Conservation (phyloP, 2,329 filamentous ascomycete species). For the Dactylellina parvicollis region DNA sequence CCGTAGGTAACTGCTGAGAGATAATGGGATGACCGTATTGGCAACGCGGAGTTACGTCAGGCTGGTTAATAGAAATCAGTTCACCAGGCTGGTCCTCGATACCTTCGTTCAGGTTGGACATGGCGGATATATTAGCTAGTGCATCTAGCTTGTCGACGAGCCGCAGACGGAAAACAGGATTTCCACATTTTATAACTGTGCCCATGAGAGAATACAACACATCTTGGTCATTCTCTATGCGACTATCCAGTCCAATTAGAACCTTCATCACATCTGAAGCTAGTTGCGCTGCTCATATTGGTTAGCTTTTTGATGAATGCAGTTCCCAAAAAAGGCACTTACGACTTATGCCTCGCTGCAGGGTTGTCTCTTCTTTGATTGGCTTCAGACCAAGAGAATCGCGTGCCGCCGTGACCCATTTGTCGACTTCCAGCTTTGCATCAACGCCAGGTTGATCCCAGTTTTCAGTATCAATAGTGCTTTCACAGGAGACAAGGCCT, state of each 20-base stretch:
- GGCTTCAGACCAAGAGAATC: background rate
- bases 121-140: constrained; percentile 9
- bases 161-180: background rate
- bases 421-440: background rate
- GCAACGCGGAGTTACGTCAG: background rate
- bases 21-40: constrained; percentile 8
- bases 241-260: constrained; percentile 6
- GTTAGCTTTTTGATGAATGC: background rate
- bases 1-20: background rate
- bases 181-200: constrained; percentile 13
- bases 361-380: background rate
- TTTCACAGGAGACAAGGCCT: no score
- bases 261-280: background rate
- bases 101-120: background rate
- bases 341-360: background rate
- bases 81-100: background rate
- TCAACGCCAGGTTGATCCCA: background rate
- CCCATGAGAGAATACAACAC: constrained; percentile 5
- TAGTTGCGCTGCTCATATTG: background rate
- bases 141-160: constrained; percentile 5
- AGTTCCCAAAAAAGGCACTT: background rate
- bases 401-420: constrained; percentile 1
- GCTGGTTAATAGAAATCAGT: background rate
- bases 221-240: constrained; percentile 14
- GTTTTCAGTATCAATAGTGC: background rate